Percentiles rank a stretch among this genome's conserved stretches.
Evolutionary conservation across 2,329 filamentous ascomycete species (phyloP).

Genomic region (Claviceps paspali): DNA sequence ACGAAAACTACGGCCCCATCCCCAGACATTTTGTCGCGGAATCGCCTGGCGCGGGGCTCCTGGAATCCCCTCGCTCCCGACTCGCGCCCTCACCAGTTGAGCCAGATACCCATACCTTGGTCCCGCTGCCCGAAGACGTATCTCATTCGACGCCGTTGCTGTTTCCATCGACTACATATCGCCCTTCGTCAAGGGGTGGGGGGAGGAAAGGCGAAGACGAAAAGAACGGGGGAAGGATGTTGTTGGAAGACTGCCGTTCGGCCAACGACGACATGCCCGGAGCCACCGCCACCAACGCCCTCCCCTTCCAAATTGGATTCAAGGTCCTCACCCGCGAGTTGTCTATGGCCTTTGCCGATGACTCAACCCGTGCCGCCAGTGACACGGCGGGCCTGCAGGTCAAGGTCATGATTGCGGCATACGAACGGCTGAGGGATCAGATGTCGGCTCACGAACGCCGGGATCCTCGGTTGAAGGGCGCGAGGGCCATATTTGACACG

Average conservation of each 20-base stretch:
- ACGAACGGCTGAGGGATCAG: conserved; percentile 35
- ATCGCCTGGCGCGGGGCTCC: neutral
- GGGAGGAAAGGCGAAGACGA: neutral
- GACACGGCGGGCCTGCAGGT: conserved; percentile 33
- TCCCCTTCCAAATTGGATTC: conserved; percentile 34
- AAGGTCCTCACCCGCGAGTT: conserved; percentile 36
- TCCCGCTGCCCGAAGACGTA: conserved; percentile 30
- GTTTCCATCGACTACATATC: conserved; percentile 24
- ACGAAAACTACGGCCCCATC: conserved; percentile 1
- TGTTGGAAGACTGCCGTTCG: too few species aligned
- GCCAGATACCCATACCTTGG: conserved; percentile 31
- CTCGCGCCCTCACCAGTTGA: conserved; percentile 15
- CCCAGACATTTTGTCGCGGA: neutral
- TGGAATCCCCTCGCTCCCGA: conserved; percentile 1
- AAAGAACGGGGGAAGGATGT: conserved; percentile 7
- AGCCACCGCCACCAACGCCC: conserved; percentile 15
- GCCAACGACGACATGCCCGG: conserved; percentile 3
- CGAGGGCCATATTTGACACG: conserved; percentile 28
- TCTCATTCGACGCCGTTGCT: conserved; percentile 33
- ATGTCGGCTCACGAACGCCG: conserved; percentile 20
- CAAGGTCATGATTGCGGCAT: conserved; percentile 44
- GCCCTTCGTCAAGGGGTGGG: conserved; percentile 16
- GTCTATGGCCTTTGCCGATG: conserved; percentile 22
- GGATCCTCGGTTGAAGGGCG: conserved; percentile 17
- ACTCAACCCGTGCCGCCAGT: conserved; percentile 10